These are phyloP conservation scores for Suhomyces terraborum DNA, from an alignment of 1,139 yeast species.

Conservation along the genomic window DNA sequence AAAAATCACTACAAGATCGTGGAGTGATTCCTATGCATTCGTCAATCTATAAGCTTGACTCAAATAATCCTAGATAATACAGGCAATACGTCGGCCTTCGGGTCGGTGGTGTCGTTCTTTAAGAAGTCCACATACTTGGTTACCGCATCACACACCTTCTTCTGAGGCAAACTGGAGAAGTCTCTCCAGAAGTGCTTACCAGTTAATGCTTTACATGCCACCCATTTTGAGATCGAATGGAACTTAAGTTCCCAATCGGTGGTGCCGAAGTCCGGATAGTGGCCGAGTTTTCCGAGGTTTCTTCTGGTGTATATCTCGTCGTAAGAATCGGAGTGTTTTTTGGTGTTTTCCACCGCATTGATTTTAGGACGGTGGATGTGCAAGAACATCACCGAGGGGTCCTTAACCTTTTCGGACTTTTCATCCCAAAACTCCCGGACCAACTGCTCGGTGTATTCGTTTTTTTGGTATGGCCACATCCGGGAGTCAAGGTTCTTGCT, in stretches of 20 bases:
- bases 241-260: constrained; percentile 39
- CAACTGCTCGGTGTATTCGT: constrained; percentile 28
- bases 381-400: constrained; percentile 37
- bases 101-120: constrained; percentile 22
- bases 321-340: constrained; percentile 14
- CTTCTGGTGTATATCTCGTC: constrained; percentile 18
- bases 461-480: constrained; percentile 33
- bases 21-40: too few relatives aligned
- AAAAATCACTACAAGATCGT: too few relatives aligned
- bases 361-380: constrained; percentile 48
- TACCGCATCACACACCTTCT: constrained; percentile 29
- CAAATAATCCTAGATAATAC: constrained; percentile 6
- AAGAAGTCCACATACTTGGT: constrained; percentile 31
- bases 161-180: constrained; percentile 23
- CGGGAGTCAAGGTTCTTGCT: constrained; percentile 28
- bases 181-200: constrained; percentile 27
- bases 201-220: constrained; percentile 34
- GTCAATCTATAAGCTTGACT: constrained; percentile 1
- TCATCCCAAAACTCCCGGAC: constrained; percentile 14
- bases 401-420: constrained; percentile 15
- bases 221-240: constrained; percentile 37
- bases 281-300: constrained; percentile 21
- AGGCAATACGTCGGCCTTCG: constrained; percentile 5
- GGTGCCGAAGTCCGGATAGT: constrained; percentile 19
- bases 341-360: constrained; percentile 30